Conservation (phyloP, 345 rosid species). For the Eucalyptus cladocalyx region DNA sequence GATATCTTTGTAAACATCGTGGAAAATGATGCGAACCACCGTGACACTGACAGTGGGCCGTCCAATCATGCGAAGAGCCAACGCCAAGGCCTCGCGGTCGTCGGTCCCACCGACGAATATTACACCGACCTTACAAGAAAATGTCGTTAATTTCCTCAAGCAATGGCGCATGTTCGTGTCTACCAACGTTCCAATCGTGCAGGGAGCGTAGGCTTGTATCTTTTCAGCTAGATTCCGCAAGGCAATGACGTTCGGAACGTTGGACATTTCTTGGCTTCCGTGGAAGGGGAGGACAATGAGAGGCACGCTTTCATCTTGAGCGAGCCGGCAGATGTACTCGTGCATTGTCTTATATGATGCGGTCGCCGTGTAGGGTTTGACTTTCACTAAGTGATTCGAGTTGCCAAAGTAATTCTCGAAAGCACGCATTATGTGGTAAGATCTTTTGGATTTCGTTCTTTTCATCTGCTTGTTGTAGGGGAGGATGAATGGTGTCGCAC, state of each 20-base stretch:
- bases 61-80: slow-evolving; percentile 3
- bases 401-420: background rate
- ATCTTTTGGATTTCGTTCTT: background rate
- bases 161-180: background rate
- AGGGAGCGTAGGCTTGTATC: background rate
- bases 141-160: background rate
- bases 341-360: slow-evolving; percentile 14
- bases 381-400: background rate
- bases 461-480: background rate
- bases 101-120: slow-evolving; percentile 15
- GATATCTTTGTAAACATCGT: background rate
- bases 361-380: slow-evolving; percentile 1
- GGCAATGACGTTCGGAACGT: background rate
- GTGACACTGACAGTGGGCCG: slow-evolving; percentile 1
- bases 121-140: background rate
- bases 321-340: slow-evolving; percentile 12
- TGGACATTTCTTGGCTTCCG: background rate
- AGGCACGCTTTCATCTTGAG: background rate
- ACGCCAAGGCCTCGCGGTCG: slow-evolving; percentile 19
- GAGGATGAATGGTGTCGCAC: background rate
- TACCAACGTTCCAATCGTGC: slow-evolving; percentile 15
- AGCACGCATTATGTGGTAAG: slow-evolving; percentile 9
- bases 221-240: background rate
- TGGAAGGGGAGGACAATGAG: slow-evolving; percentile 9
- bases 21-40: background rate